A percentile compares a stretch with the other conserved stretches of the same genome.
Evolutionary conservation across 1,284 basidiomycete species (phyloP).

Genomic region (Sporisorium graminicola): DNA sequence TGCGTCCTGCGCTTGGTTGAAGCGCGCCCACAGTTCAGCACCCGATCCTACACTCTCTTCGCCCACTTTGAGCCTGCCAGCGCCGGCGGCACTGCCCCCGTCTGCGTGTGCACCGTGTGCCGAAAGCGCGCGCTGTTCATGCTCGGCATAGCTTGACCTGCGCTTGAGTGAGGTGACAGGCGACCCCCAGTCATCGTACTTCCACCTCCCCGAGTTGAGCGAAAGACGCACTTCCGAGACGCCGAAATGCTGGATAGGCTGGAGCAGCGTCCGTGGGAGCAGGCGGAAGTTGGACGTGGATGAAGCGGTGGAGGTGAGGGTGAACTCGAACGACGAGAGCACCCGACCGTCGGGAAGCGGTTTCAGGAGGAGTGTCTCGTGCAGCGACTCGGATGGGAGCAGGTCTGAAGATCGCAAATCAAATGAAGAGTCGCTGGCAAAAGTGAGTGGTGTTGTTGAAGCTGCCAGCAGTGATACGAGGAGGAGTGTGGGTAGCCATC

Average conservation of each 20-base stretch:
- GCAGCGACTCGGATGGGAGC: slow-evolving; percentile 49
- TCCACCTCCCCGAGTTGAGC: slow-evolving; percentile 90
- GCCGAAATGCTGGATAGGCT: slow-evolving; percentile 84
- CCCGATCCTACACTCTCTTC: slow-evolving; percentile 82
- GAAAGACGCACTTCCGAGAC: slow-evolving; percentile 86
- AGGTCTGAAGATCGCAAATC: background rate
- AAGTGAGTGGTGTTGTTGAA: background rate
- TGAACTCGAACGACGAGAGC: slow-evolving; percentile 77
- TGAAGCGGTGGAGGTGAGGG: slow-evolving; percentile 34
- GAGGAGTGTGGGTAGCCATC: background rate
- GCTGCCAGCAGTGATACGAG: background rate
- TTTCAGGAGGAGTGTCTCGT: slow-evolving; percentile 79
- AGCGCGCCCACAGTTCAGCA: slow-evolving; percentile 85
- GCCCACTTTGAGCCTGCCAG: slow-evolving; percentile 24
- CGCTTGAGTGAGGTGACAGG: slow-evolving; percentile 28
- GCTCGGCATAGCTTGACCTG: background rate
- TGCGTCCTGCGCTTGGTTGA: slow-evolving; percentile 72
- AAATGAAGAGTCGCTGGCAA: background rate
- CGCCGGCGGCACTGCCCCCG: background rate
- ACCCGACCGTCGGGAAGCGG: slow-evolving; percentile 87
- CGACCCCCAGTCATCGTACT: slow-evolving; percentile 80
- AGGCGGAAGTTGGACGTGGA: slow-evolving; percentile 69
- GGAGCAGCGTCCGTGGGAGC: slow-evolving; percentile 85
- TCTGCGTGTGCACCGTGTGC: background rate
- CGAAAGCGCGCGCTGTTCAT: background rate